Evolutionary conservation across 176 grass and related monocot species (phyloP).

Genomic region (Thalia dealbata): DNA sequence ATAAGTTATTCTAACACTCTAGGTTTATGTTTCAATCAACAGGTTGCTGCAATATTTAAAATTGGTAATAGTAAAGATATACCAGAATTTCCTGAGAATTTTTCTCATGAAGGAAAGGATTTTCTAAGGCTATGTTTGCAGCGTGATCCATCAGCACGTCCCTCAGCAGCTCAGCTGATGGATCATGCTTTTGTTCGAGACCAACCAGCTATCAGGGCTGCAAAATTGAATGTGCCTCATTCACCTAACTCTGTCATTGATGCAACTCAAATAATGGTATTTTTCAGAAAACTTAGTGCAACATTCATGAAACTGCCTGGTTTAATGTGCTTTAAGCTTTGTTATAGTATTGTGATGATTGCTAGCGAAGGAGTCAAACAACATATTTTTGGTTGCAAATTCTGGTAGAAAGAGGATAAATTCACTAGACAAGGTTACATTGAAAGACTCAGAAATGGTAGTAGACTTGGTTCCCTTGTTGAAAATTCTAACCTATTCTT

Average conservation of each 20-base stretch:
- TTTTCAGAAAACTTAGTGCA: background rate
- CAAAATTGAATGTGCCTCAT: constrained; percentile 32
- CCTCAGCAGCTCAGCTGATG: constrained; percentile 57
- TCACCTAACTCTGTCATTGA: constrained; percentile 15
- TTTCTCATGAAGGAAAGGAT: constrained; percentile 62
- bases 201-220: constrained; percentile 39
- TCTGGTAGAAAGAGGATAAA: too few relatives aligned
- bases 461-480: too few relatives aligned
- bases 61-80: constrained; percentile 96
- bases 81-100: constrained; percentile 70
- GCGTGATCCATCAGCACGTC: constrained; percentile 60
- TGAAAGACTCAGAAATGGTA: too few relatives aligned
- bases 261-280: constrained; percentile 30
- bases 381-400: too few relatives aligned
- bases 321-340: background rate
- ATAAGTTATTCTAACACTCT: background rate
- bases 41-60: constrained; percentile 99
- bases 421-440: too few relatives aligned
- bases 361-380: background rate
- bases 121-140: constrained; percentile 71
- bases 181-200: constrained; percentile 91
- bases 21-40: constrained; percentile 21
- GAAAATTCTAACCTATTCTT: too few relatives aligned
- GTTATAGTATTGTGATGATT: background rate
- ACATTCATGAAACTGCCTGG: background rate